phyloP scores from a whole-genome alignment of 2,329 filamentous ascomycete species.

The Paraphoma chrysanthemicola region DNA sequence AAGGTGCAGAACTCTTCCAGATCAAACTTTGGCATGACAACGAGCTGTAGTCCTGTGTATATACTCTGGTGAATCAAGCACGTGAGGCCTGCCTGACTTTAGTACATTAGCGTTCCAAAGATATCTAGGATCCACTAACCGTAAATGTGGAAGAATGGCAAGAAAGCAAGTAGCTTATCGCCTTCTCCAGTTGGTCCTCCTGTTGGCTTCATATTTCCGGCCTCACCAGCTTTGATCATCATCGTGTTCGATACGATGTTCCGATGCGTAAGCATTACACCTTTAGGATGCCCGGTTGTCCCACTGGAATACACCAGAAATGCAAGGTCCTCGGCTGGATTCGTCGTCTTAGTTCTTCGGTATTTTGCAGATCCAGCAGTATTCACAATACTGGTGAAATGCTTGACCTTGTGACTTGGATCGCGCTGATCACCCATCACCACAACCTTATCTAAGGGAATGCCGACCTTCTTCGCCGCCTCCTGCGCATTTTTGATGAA shows the following conservation, averaged over 20 bases:
- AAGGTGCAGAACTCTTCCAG: conserved; percentile 78
- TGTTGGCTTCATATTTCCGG: conserved; percentile 62
- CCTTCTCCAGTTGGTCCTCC: conserved; percentile 67
- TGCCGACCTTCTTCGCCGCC: conserved; percentile 73
- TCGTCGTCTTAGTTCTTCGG: conserved; percentile 64
- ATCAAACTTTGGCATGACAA: conserved; percentile 83
- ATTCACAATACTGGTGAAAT: conserved; percentile 75
- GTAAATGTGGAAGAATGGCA: conserved; percentile 94
- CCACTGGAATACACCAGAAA: conserved; percentile 90
- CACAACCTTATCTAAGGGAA: conserved; percentile 75
- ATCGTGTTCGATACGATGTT: conserved; percentile 79
- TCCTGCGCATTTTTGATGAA: conserved; percentile 69
- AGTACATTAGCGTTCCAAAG: neutral
- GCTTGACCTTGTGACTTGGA: conserved; percentile 65
- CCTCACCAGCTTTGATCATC: conserved; percentile 52
- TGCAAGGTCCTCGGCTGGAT: conserved; percentile 75
- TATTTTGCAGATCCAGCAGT: conserved; percentile 65
- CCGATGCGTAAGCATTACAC: conserved; percentile 82
- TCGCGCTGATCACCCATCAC: conserved; percentile 76
- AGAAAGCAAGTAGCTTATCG: conserved; percentile 77
- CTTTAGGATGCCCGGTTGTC: conserved; percentile 90
- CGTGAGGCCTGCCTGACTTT: conserved; percentile 63
- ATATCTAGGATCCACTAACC: conserved; percentile 55
- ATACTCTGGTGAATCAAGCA: conserved; percentile 74
- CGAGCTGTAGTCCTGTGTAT: conserved; percentile 68